A percentile compares a stretch with the other conserved stretches of the same genome.
Conservation (phyloP, 495 filamentous ascomycete genomes). For the Letharia lupina region DNA sequence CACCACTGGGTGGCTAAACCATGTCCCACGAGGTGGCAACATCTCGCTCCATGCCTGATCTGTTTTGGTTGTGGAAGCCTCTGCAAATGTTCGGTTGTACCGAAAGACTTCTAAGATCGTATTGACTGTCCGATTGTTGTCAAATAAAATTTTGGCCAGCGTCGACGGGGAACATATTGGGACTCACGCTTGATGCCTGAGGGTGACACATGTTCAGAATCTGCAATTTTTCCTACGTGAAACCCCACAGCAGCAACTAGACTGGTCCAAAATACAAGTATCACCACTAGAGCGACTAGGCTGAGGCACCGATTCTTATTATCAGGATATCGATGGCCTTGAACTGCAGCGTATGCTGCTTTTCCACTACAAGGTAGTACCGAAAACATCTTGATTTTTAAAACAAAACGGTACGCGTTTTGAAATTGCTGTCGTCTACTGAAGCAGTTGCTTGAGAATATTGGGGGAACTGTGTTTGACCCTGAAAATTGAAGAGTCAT, state of each 20-base stretch:
- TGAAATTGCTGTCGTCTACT: background rate
- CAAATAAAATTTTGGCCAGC: background rate
- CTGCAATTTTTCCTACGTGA: background rate
- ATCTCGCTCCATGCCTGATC: background rate
- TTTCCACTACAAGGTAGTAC: background rate
- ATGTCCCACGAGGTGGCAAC: background rate
- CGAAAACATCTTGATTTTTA: background rate
- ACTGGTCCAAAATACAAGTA: background rate
- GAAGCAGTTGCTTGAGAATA: background rate
- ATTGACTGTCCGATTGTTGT: background rate
- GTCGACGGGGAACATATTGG: background rate
- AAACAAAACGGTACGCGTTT: background rate
- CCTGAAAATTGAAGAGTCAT: background rate
- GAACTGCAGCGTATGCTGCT: background rate
- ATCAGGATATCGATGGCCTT: background rate
- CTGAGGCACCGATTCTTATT: background rate
- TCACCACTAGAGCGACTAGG: background rate
- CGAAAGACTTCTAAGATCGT: background rate
- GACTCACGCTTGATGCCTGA: background rate
- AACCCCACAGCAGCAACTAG: background rate
- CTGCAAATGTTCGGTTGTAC: conserved; percentile 1
- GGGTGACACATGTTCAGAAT: background rate
- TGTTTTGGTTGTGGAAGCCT: background rate
- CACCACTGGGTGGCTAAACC: background rate
- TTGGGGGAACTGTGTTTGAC: background rate